phyloP scores from a whole-genome alignment of 2,329 filamentous ascomycete species.

The Penicillium aurantiogriseum region DNA sequence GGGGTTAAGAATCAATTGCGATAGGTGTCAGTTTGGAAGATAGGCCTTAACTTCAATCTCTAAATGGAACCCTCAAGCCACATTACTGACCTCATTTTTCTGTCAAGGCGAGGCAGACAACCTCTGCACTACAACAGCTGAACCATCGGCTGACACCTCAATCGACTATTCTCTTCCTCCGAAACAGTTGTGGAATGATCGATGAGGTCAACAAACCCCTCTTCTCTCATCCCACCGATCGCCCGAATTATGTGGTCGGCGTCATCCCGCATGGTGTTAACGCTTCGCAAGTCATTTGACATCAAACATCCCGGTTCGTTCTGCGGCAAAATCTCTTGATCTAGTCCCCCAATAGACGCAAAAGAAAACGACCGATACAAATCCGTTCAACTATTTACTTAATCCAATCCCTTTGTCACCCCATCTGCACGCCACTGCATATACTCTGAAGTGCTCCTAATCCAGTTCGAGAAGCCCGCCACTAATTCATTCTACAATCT shows the following conservation, averaged over 20 bases:
- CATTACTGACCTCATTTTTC: slow-evolving; percentile 62
- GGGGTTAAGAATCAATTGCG: not conserved
- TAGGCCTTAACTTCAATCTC: too few species aligned
- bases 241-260: slow-evolving; percentile 61
- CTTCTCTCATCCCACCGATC: slow-evolving; percentile 60
- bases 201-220: slow-evolving; percentile 68
- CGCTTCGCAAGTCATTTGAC: slow-evolving; percentile 46
- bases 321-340: slow-evolving; percentile 49
- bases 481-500: slow-evolving; percentile 22
- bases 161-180: not conserved
- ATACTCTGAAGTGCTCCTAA: slow-evolving; percentile 13
- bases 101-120: slow-evolving; percentile 65
- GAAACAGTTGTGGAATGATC: slow-evolving; percentile 60
- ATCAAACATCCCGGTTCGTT: slow-evolving; percentile 55
- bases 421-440: slow-evolving; percentile 6
- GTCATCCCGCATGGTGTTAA: slow-evolving; percentile 56
- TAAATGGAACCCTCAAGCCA: too few species aligned
- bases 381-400: not conserved
- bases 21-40: not conserved
- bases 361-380: not conserved
- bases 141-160: not conserved
- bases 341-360: slow-evolving; percentile 36
- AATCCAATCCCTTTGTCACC: not conserved
- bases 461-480: slow-evolving; percentile 20
- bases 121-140: slow-evolving; percentile 58